Evolutionary conservation across 768 basidiomycete species (phyloP).

Genomic region (Ramaria sp.): DNA sequence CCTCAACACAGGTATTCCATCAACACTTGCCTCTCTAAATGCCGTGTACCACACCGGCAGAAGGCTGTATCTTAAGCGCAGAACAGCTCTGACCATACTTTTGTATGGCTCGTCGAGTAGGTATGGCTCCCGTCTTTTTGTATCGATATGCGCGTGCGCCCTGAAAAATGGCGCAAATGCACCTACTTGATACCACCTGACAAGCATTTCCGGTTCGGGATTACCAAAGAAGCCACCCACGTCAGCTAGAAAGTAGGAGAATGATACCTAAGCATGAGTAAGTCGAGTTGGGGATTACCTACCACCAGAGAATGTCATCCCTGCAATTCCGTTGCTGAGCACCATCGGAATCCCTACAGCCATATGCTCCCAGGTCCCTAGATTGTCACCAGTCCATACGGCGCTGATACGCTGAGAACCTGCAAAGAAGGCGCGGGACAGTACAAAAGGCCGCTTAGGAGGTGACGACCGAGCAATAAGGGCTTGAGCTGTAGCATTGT

Average conservation of each 20-base stretch:
- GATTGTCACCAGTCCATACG: slow-evolving; percentile 98
- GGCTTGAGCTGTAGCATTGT: slow-evolving; percentile 75
- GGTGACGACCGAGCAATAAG: slow-evolving; percentile 64
- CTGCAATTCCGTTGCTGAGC: slow-evolving; percentile 75
- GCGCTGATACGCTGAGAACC: slow-evolving; percentile 95
- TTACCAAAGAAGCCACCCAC: slow-evolving; percentile 99
- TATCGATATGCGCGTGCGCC: slow-evolving; percentile 96
- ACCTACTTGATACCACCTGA: slow-evolving; percentile 96
- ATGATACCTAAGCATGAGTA: not conserved
- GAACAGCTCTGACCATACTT: slow-evolving; percentile 63
- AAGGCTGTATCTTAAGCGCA: slow-evolving; percentile 77
- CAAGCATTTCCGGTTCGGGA: slow-evolving; percentile 87
- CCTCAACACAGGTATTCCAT: slow-evolving; percentile 78
- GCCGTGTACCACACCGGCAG: slow-evolving; percentile 97
- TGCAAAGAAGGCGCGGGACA: slow-evolving; percentile 90
- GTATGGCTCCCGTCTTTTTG: slow-evolving; percentile 94
- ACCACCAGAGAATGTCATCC: slow-evolving; percentile 90
- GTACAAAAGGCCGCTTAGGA: slow-evolving; percentile 83
- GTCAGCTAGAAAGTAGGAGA: slow-evolving; percentile 53
- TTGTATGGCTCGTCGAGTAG: slow-evolving; percentile 85
- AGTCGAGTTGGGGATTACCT: slow-evolving; percentile 22
- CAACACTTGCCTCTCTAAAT: slow-evolving; percentile 78
- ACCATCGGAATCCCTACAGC: slow-evolving; percentile 90
- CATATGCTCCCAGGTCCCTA: slow-evolving; percentile 98
- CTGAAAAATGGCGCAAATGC: slow-evolving; percentile 96